Base-by-base conservation (phyloP, 768 basidiomycete species). In the Phanerodontia chrysosporium region DNA sequence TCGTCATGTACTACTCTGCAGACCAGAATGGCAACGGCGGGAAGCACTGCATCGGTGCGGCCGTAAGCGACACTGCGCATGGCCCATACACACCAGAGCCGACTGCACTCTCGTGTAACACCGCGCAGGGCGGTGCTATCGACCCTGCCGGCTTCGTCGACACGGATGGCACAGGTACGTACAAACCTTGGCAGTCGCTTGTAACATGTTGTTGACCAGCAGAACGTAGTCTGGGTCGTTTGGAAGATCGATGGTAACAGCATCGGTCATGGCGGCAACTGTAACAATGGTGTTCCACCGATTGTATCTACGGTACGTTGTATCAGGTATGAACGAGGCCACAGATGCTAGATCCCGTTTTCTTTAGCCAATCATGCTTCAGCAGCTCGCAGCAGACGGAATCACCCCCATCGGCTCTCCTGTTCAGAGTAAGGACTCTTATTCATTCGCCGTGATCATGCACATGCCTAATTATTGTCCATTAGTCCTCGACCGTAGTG, bases 161-260 rank as follows among this genome's bases (percentile, higher is more conserved):
- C 30, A 60, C 64, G 36, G 64, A 62, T n/a, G 71, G 73, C 14
- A 24, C 62, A 63, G 6, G 28, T 51, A 22, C 3, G 14, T 8
- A 3, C 7, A 35, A 51, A 1, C 25, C 28, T 8, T 18, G n/a
- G 2, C 29, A n/a, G n/a, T 16, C 32, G 8, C 2, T 32, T 3
- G 1, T 9, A 18, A 30, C n/a, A 14, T 21, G 3, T 9, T 12
- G 16, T 30, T 32, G 18, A 18, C 2, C 35, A 13, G 2, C 25
- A 3, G 21, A 25, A 7, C 16, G 39, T n/a, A 49, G 51, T 74
- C 66, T 58, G 61, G 70, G 27, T 68, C 69, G 12, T 72, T 60
- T 58, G 63, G 56, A 71, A 71, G 58, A 66, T 74, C n/a, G 73
- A 74, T 45, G 73, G 73, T 4, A 74, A 70, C 64, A 69, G 62